Evolutionary conservation across 331 rosid genomes (phyloP), one percentile per base, ranked within the genome.

Genomic region (Telfairia occidentalis): DNA sequence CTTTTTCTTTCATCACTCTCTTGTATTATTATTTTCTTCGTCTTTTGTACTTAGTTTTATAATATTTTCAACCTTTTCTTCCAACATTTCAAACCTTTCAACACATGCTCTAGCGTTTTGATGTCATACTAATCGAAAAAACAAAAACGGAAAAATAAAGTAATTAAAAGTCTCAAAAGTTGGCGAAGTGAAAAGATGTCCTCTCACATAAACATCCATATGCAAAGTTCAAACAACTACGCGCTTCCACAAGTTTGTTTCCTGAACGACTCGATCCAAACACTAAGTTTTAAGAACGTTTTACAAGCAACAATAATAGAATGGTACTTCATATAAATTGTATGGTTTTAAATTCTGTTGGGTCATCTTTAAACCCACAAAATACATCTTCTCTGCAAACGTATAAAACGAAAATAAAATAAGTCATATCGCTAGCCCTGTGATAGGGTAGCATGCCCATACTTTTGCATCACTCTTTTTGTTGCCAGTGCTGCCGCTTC

Each of bases 401-500:
- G 18, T 35, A 35, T 19, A 26, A 11, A 55, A 10, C 10, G 1
- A 24, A 55, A 24, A 3, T 10, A 35, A 55, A 24, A 23, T 54
- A 24, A 2, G 0, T 8, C n/a, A n/a, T n/a, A 13, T 21, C 5
- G 3, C 75, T 67, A 92, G 65, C 89, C 73, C 79, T 85, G 90
- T 11, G 97, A 82, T 61, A 84, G 45, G 2, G 86, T 79, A 7
- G 43, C 78, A 5, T 84, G 86, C 2, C 97, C 96, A 18, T 92
- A 86, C 86, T 86, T 88, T 70, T 90, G 88, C 99, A 95, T 95
- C 42, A 95, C 99, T 83, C 92, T 85, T 70, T 61, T 92, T 0
- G 99, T 92, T 13, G 99, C 99, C 45, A 95, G 87, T 2, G 97
- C 90, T 11, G 99, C 99, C 24, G 99, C 99, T 80, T 95, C 97